These are phyloP conservation scores for Neospora caninum DNA, from an alignment of 169 alveolate genomes.

Conservation along the genomic window DNA sequence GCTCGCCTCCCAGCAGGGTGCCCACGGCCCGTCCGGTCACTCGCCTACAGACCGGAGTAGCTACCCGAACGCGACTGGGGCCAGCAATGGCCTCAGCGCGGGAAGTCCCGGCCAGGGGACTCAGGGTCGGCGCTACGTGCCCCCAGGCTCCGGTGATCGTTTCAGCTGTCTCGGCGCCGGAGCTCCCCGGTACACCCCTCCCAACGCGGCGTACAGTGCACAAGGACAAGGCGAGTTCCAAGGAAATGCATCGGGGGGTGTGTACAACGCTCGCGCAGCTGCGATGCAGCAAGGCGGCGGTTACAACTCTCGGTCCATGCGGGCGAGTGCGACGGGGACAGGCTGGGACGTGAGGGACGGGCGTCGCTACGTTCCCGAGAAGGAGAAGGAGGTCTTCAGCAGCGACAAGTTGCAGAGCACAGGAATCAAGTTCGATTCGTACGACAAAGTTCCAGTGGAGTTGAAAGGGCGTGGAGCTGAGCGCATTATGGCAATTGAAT, in stretches of 20 bases:
- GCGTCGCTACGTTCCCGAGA: constrained; percentile 54
- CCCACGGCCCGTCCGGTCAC: neutral
- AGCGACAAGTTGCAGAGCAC: constrained; percentile 71
- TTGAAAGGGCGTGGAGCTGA: constrained; percentile 75
- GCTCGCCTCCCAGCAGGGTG: neutral
- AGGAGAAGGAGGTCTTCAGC: constrained; percentile 71
- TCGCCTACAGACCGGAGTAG: neutral
- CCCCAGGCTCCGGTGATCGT: neutral
- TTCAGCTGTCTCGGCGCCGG: neutral
- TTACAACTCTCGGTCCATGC: neutral
- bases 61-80: neutral
- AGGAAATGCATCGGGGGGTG: neutral
- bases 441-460: constrained; percentile 80
- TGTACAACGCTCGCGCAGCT: neutral
- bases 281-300: constrained; percentile 5
- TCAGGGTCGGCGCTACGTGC: neutral
- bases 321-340: constrained; percentile 58
- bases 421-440: constrained; percentile 79
- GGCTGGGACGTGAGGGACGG: constrained; percentile 79
- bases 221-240: neutral
- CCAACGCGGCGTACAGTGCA: neutral
- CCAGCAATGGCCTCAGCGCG: neutral
- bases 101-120: neutral
- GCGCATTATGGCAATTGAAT: constrained; percentile 71
- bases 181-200: neutral